Evolutionary conservation across 2,329 filamentous ascomycete genomes (phyloP).

Genomic region (Alternaria brassicicola): DNA sequence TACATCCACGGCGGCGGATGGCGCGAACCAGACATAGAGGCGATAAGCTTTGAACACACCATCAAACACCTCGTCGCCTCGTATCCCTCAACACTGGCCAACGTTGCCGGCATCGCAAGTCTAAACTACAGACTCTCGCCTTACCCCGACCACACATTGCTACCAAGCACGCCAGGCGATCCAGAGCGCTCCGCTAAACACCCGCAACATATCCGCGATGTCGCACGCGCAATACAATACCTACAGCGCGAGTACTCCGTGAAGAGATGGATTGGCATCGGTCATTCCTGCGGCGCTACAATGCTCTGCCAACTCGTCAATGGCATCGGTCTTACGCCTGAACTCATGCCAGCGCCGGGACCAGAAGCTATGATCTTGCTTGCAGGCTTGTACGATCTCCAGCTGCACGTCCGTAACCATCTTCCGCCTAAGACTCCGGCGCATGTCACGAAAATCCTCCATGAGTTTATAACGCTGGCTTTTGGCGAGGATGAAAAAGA

Average conservation of each 20-base stretch:
- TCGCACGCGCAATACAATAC: constrained; percentile 58
- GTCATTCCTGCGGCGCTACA: constrained; percentile 69
- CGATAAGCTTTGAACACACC: constrained; percentile 44
- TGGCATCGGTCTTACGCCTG: constrained; percentile 18
- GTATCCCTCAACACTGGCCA: constrained; percentile 3
- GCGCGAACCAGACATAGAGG: constrained; percentile 54
- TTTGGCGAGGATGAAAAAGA: constrained; percentile 58
- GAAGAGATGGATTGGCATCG: constrained; percentile 61
- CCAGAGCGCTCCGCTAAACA: constrained; percentile 58
- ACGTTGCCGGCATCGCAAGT: constrained; percentile 67
- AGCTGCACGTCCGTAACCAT: constrained; percentile 57
- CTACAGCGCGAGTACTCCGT: constrained; percentile 57
- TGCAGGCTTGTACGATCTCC: constrained; percentile 71
- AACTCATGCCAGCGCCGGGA: background rate
- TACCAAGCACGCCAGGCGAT: constrained; percentile 57
- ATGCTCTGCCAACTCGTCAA: constrained; percentile 63
- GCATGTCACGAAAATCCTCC: constrained; percentile 58
- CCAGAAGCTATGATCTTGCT: constrained; percentile 62
- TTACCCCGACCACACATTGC: constrained; percentile 50
- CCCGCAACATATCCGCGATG: constrained; percentile 66
- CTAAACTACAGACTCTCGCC: constrained; percentile 69
- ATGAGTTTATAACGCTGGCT: constrained; percentile 63
- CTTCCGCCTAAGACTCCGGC: constrained; percentile 35
- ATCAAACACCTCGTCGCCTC: constrained; percentile 44
- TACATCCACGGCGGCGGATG: constrained; percentile 60